Evolutionary conservation across 2,329 filamentous ascomycete species (phyloP).

Genomic region (Cladosporium phlei): DNA sequence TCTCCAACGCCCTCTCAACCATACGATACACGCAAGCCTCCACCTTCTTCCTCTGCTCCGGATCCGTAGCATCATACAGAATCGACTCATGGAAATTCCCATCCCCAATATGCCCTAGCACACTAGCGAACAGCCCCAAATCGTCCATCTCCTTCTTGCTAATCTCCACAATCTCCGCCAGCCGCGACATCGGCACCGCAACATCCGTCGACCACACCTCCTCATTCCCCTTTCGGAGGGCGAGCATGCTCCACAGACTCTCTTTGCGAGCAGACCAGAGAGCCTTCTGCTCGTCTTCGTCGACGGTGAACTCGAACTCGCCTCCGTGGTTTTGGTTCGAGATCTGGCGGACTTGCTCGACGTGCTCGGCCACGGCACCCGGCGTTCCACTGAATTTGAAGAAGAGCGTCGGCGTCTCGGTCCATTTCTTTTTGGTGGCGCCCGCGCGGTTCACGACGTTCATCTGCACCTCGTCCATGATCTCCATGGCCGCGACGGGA

Average conservation of each 20-base stretch:
- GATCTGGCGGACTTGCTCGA: conserved; percentile 63
- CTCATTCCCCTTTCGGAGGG: conserved; percentile 50
- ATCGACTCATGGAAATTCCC: conserved; percentile 94
- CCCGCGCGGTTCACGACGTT: conserved; percentile 71
- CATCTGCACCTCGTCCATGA: conserved; percentile 90
- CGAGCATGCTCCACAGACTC: conserved; percentile 57
- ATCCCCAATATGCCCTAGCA: conserved; percentile 85
- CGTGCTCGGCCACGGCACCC: conserved; percentile 70
- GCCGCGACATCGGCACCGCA: conserved; percentile 55
- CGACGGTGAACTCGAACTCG: conserved; percentile 53
- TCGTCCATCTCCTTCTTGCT: conserved; percentile 87
- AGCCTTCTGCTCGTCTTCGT: conserved; percentile 50
- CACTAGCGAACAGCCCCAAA: conserved; percentile 78
- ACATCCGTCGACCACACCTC: conserved; percentile 61
- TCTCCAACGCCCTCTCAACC: conserved; percentile 83
- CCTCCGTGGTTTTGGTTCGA: conserved; percentile 56
- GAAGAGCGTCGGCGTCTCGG: conserved; percentile 72
- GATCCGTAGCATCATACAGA: conserved; percentile 71
- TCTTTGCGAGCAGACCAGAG: conserved; percentile 60
- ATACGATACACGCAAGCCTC: conserved; percentile 82
- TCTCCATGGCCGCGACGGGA: conserved; percentile 72
- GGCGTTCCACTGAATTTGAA: conserved; percentile 81
- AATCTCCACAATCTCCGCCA: conserved; percentile 66
- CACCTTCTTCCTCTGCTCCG: conserved; percentile 67
- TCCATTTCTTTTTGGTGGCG: conserved; percentile 66